These are phyloP conservation scores for Boletales sp. DNA, from an alignment of 768 basidiomycete species.

Conservation along the genomic window DNA sequence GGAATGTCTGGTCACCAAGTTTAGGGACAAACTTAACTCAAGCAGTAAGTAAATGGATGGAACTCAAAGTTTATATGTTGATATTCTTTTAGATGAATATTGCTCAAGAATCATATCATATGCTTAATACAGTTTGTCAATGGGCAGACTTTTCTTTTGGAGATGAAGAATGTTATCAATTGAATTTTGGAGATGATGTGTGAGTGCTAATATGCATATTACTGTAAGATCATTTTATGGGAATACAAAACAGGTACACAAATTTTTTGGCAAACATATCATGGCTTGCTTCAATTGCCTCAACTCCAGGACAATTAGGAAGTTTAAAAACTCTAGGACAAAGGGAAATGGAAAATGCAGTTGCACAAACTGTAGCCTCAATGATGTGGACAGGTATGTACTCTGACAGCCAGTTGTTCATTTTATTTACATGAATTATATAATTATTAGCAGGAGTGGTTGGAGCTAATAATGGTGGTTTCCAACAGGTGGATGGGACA, in stretches of 20 bases:
- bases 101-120: background rate
- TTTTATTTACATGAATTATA: background rate
- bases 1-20: constrained; percentile 8
- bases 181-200: background rate
- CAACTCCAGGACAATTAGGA: background rate
- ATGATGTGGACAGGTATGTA: constrained; percentile 2
- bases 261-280: background rate
- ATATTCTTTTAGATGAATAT: background rate
- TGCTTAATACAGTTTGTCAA: background rate
- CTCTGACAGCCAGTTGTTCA: too few relatives aligned
- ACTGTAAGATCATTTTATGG: background rate
- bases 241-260: background rate
- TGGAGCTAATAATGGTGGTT: background rate
- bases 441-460: background rate
- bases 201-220: background rate
- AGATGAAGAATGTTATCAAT: background rate
- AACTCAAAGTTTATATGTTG: too few relatives aligned
- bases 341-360: background rate
- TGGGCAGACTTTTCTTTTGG: background rate
- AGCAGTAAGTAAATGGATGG: too few relatives aligned
- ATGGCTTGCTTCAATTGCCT: background rate
- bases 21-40: background rate
- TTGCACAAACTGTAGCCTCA: too few relatives aligned
- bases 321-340: background rate
- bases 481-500: background rate